Percentiles rank a stretch among this genome's conserved stretches.
Conservation (phyloP, 345 rosid genomes). For the Eutrema heterophyllum region DNA sequence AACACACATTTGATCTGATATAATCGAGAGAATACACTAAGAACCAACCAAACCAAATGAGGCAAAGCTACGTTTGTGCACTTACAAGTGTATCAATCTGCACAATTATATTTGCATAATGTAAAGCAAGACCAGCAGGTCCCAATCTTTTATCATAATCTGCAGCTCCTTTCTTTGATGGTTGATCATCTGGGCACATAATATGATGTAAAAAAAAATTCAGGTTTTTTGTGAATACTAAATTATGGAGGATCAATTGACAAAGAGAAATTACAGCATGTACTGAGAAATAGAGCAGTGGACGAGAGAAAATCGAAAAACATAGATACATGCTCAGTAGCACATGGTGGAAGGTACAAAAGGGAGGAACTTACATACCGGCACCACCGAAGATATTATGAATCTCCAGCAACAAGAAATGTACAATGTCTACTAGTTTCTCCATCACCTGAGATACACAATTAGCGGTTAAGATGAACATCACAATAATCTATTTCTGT, state of each 20-base stretch:
- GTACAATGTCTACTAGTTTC: constrained; percentile 92
- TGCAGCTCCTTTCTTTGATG: constrained; percentile 25
- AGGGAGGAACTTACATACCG: constrained; percentile 51
- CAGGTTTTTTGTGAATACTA: background rate
- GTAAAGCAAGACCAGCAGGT: constrained; percentile 79
- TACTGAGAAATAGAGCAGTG: background rate
- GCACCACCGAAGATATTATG: constrained; percentile 61
- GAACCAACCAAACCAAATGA: constrained; percentile 16
- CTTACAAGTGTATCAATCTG: constrained; percentile 86
- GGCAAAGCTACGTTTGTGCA: constrained; percentile 14
- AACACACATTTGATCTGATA: constrained; percentile 10
- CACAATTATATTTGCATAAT: constrained; percentile 69
- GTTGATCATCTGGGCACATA: constrained; percentile 29
- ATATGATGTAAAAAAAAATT: background rate
- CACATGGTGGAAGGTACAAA: constrained; percentile 15
- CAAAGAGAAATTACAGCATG: background rate
- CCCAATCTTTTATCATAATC: constrained; percentile 55
- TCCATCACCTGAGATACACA: constrained; percentile 69
- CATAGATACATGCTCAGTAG: background rate
- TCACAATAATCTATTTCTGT: background rate
- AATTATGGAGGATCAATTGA: background rate
- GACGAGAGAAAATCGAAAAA: background rate
- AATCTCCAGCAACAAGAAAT: constrained; percentile 76
- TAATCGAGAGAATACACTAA: background rate
- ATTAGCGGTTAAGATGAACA: background rate